These are phyloP conservation scores for Endocalyx cinctus DNA, from an alignment of 2,329 filamentous ascomycete species.

Conservation along the genomic window DNA sequence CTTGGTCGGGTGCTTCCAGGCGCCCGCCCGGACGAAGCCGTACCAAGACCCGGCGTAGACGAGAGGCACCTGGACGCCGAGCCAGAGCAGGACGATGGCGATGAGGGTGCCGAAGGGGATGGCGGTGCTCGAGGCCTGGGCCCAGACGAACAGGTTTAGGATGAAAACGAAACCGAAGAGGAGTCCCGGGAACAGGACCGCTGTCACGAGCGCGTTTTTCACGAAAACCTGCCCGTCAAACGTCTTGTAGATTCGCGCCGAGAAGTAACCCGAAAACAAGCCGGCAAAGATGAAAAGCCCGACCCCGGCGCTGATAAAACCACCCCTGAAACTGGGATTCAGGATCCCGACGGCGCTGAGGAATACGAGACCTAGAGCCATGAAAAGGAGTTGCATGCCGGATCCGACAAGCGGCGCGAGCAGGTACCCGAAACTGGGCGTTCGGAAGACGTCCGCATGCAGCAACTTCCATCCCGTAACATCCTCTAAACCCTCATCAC, in stretches of 20 bases:
- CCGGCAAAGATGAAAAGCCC: constrained; percentile 82
- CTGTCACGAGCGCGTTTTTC: constrained; percentile 73
- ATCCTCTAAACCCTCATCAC: constrained; percentile 73
- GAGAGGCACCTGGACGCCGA: constrained; percentile 79
- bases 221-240: constrained; percentile 72
- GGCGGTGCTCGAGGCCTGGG: constrained; percentile 81
- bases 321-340: constrained; percentile 85
- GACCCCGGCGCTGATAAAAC: constrained; percentile 79
- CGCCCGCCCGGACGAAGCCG: constrained; percentile 61
- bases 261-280: constrained; percentile 83
- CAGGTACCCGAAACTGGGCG: constrained; percentile 64
- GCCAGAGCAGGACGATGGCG: constrained; percentile 70
- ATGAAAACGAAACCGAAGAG: constrained; percentile 72
- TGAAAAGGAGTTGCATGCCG: constrained; percentile 81
- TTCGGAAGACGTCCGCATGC: constrained; percentile 82
- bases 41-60: constrained; percentile 78
- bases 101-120: constrained; percentile 78
- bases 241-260: constrained; percentile 75
- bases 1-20: constrained; percentile 80
- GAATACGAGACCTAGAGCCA: constrained; percentile 67
- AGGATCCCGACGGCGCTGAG: constrained; percentile 72
- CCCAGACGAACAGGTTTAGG: constrained; percentile 86
- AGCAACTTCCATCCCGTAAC: constrained; percentile 84
- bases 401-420: constrained; percentile 79
- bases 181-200: constrained; percentile 72